phyloP scores from a whole-genome alignment of 352 stramenopile species.

The Phytophthora syringae region DNA sequence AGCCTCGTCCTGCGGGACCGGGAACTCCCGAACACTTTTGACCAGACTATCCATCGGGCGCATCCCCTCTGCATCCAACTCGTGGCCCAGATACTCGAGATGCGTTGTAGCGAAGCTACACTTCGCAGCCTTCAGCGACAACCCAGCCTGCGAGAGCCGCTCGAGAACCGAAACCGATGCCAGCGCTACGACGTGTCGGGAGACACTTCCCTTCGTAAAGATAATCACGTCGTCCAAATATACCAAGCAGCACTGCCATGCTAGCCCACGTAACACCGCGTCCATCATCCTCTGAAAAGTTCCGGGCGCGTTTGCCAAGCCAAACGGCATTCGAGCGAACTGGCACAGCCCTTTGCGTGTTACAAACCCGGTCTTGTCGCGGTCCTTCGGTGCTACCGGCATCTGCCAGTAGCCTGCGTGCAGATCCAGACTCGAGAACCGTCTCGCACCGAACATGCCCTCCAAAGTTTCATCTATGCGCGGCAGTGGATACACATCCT shows the following conservation, averaged over 20 bases:
- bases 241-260: neutral
- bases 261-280: neutral
- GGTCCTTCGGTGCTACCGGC: too few species aligned
- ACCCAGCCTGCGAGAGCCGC: neutral
- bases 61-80: neutral
- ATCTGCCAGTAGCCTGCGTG: too few species aligned
- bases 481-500: too few species aligned
- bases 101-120: neutral
- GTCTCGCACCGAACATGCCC: too few species aligned
- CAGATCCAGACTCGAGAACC: too few species aligned
- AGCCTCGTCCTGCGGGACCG: neutral
- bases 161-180: neutral
- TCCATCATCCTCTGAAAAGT: neutral
- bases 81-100: neutral
- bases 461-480: too few species aligned
- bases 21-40: neutral
- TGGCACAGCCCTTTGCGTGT: too few species aligned
- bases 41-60: neutral
- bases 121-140: neutral
- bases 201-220: neutral
- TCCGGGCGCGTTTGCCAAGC: too few species aligned
- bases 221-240: neutral
- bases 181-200: neutral
- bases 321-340: neutral
- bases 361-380: too few species aligned